Evolutionary conservation across 2,329 filamentous ascomycete species (phyloP).

Genomic region (Aspergillus japonicus): DNA sequence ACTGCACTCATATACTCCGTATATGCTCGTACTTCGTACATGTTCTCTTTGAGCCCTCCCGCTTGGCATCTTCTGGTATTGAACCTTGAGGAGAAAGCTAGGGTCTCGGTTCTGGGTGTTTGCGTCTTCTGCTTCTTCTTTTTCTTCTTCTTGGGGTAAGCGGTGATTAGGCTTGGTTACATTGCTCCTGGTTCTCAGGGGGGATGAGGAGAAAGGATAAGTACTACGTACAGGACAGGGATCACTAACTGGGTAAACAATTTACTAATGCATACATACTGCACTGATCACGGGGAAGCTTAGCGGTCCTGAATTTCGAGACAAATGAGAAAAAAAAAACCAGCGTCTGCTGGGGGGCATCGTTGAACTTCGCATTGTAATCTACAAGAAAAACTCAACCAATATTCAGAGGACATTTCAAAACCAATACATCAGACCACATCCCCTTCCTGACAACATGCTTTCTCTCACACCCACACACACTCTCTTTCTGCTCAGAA

Average conservation of each 20-base stretch:
- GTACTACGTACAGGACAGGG: no score
- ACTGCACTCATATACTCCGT: not conserved
- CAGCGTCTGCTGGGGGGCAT: not conserved
- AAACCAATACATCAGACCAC: not conserved
- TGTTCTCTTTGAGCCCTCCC: not conserved
- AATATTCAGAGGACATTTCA: not conserved
- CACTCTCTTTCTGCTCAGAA: not conserved
- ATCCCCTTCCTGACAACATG: not conserved
- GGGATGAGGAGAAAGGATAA: no score
- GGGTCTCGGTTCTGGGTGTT: no score
- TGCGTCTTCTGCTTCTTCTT: no score
- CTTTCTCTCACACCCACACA: not conserved
- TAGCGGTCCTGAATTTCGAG: not conserved
- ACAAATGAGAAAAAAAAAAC: not conserved
- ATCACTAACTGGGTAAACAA: no score
- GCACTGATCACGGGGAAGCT: no score
- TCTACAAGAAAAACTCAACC: slow-evolving; percentile 5
- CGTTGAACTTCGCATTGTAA: slow-evolving; percentile 5
- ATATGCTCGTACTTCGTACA: not conserved
- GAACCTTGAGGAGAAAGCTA: no score
- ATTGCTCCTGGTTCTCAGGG: no score
- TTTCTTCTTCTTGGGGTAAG: no score
- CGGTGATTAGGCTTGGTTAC: no score
- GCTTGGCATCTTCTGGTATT: no score
- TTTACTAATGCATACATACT: no score